phyloP scores from a whole-genome alignment of 768 basidiomycete genomes.

The Daedalea quercina region DNA sequence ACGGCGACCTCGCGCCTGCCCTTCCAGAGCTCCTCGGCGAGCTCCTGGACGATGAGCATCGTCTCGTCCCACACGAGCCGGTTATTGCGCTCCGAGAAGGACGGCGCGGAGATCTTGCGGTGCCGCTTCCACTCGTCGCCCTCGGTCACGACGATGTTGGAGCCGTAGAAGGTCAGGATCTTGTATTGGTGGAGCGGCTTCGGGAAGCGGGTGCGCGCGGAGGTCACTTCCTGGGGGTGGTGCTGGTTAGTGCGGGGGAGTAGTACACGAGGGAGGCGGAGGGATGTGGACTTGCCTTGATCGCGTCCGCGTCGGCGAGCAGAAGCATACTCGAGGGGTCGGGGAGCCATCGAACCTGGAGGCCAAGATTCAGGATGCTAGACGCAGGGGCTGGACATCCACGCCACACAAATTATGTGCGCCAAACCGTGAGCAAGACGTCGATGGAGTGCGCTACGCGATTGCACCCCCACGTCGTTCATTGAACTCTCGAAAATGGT shows the following conservation, averaged over 20 bases:
- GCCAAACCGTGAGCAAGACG: too few relatives aligned
- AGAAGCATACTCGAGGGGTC: slow-evolving; percentile 2
- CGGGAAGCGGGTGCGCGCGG: slow-evolving; percentile 43
- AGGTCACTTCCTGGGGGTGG: slow-evolving; percentile 43
- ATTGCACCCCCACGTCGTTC: too few relatives aligned
- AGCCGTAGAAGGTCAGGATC: slow-evolving; percentile 43
- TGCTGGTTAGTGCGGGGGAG: too few relatives aligned
- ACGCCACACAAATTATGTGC: background rate
- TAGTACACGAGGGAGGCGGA: background rate
- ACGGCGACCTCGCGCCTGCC: slow-evolving; percentile 30
- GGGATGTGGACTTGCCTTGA: slow-evolving; percentile 7
- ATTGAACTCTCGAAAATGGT: too few relatives aligned
- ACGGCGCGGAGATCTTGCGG: slow-evolving; percentile 51
- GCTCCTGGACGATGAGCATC: slow-evolving; percentile 20
- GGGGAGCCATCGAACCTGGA: slow-evolving; percentile 7
- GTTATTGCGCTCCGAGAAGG: slow-evolving; percentile 47
- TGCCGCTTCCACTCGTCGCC: slow-evolving; percentile 60
- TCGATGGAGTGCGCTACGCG: too few relatives aligned
- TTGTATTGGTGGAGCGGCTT: slow-evolving; percentile 45
- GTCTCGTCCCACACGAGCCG: slow-evolving; percentile 32
- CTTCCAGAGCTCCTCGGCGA: slow-evolving; percentile 39
- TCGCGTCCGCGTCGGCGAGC: slow-evolving; percentile 11
- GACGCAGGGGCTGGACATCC: background rate
- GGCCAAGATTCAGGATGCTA: background rate
- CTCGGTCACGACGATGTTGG: slow-evolving; percentile 57